These are phyloP conservation scores for Herpetospermum pedunculosum DNA, from an alignment of 306 rosid species.

Conservation along the genomic window DNA sequence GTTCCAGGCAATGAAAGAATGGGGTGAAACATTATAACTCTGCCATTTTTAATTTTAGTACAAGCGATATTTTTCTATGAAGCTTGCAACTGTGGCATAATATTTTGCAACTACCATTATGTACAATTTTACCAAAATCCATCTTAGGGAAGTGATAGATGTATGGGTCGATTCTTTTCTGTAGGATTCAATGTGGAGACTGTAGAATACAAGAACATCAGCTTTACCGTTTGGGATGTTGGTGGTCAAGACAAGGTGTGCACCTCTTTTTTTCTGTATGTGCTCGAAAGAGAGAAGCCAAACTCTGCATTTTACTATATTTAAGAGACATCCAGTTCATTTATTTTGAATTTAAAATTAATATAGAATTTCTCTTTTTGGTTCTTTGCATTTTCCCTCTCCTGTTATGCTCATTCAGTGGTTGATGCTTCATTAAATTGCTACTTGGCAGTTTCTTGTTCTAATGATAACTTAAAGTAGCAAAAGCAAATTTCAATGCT, in stretches of 20 bases:
- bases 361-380: background rate
- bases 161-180: background rate
- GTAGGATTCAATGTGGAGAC: conserved; percentile 97
- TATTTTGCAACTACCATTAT: background rate
- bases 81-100: background rate
- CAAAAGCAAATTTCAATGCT: background rate
- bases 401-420: background rate
- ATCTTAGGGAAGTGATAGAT: background rate
- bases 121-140: background rate
- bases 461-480: background rate
- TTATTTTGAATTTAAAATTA: background rate
- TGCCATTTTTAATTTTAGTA: background rate
- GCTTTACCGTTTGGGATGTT: conserved; percentile 99
- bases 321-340: background rate
- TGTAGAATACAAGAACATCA: conserved; percentile 94
- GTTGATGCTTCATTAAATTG: background rate
- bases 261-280: background rate
- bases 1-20: background rate
- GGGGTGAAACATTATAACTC: background rate
- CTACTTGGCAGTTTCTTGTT: background rate
- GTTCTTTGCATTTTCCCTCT: background rate
- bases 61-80: background rate
- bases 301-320: background rate
- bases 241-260: conserved; percentile 97
- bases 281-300: background rate